Base-by-base conservation (phyloP, 2,329 filamentous ascomycete genomes). In the Harringtonia lauricola region DNA sequence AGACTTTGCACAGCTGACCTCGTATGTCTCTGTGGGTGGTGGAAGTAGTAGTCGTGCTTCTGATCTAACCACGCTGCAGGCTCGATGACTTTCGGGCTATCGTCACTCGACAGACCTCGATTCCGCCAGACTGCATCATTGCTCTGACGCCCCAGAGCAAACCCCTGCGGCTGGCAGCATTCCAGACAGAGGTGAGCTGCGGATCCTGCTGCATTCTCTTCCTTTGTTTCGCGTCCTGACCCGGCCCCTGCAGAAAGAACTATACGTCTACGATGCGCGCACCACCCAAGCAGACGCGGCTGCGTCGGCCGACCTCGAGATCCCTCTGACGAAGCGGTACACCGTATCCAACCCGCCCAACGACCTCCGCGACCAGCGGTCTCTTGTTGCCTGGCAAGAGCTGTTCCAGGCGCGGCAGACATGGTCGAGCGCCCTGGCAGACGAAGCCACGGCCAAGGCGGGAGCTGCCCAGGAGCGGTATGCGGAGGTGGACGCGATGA, bases 191-290 rank as follows among this genome's bases (percentile, higher is more conserved):
- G 75, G 86, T 86, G 66, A 35, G 67, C 13, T n/a, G n/a, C n/a
- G n/a, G n/a, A n/a, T n/a, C n/a, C n/a, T n/a, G n/a, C n/a, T n/a
- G n/a, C n/a, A n/a, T n/a, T n/a, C n/a, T n/a, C n/a, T n/a, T n/a
- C n/a, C n/a, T n/a, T n/a, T n/a, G n/a, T n/a, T n/a, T n/a, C n/a
- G n/a, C n/a, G n/a, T n/a, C n/a, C n/a, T n/a, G n/a, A n/a, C n/a
- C n/a, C n/a, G n/a, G n/a, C n/a, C 24, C 10, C 22, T 29, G 39
- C 37, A 94, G 83, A 85, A 79, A 52, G 88, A 96, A 60, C 80
- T 98, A 45, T 96, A 85, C 59, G 78, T 96, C 42, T 98, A 94
- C 64, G 88, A 95, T 62, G 83, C 88, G 49, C 79, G 81, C 52
- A 78, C 83, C 54, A 79, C 83, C 51, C 72, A 81, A 51, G 62